Conservation (phyloP, 305 asterid species). For the Plantago lanceolata region DNA sequence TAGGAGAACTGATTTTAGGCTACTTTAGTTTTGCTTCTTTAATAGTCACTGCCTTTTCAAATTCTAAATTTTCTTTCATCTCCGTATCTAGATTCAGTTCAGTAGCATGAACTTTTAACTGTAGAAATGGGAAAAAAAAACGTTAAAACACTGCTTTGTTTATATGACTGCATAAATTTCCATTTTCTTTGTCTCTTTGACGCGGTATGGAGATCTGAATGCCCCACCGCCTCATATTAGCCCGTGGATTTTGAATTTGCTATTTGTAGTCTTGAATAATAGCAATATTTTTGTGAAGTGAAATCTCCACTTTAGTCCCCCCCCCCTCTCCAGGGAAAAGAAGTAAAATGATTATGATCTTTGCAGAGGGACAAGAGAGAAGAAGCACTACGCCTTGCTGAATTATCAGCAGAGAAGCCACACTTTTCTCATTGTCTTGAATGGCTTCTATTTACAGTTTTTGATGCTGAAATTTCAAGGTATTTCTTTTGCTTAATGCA, state of each 20-base stretch:
- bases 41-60: not conserved
- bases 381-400: slow-evolving; percentile 91
- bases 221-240: not conserved
- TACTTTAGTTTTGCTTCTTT: not conserved
- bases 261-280: slow-evolving; percentile 7
- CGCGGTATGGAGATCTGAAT: not conserved
- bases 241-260: slow-evolving; percentile 4
- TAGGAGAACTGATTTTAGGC: not conserved
- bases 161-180: too few species aligned
- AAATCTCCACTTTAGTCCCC: not conserved
- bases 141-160: not conserved
- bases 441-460: slow-evolving; percentile 98
- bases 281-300: slow-evolving; percentile 2
- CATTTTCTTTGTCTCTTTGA: not conserved
- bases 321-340: too few species aligned
- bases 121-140: not conserved
- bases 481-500: slow-evolving; percentile 27
- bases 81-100: not conserved
- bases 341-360: slow-evolving; percentile 29
- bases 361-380: slow-evolving; percentile 88
- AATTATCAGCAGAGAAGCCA: slow-evolving; percentile 91
- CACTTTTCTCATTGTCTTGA: slow-evolving; percentile 97
- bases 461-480: slow-evolving; percentile 97
- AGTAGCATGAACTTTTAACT: slow-evolving; percentile 1
- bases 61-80: not conserved